Base-by-base conservation (phyloP, 208 protist genomes). In the Leishmania martiniquensis region DNA sequence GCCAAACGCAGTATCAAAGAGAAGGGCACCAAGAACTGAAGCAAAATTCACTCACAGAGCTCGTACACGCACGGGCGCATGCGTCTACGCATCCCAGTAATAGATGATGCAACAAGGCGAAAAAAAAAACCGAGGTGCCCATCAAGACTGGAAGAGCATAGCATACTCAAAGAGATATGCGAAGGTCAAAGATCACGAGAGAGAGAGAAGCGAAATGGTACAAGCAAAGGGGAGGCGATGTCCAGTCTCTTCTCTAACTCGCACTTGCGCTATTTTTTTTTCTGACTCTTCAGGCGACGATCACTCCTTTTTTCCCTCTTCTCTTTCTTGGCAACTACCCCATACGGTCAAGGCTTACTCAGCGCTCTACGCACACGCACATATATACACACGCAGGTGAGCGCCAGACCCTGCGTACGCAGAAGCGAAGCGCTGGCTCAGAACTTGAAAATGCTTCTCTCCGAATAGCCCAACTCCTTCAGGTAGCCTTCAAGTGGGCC, bases 371-470 rank as follows among this genome's bases (percentile, higher is more conserved):
- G 17, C 15, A 71, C 32, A 65, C 59, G 29, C 10, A 70, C 15
- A 22, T 7, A 72, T 15, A 29, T 37, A 45, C 13, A 7, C 62
- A 45, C 25, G 12, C 44, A 57, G 39, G 34, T 42, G 25, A 17
- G 37, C 62, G 37, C 51, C 0, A 22, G 37, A 25, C 32, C 32
- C 25, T 29, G 22, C 34, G n/a, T 45, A 59, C n/a, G 32, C 9
- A 45, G 4, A 75, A 6, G 34, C 7, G 25, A 6, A 54, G 67
- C 34, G 39, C 10, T 13, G 20, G 47, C 59, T 89, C 78, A 97
- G 68, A 97, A 91, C 75, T 95, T 97, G 63, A 87, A 95, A 29
- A 97, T 91, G 70, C 88, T 80, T 2, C 76, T 72, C 68, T 84
- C 78, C 13, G 84, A 73, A 81, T 95, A 97, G 47, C 89, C 90